A percentile compares a stretch with the other conserved stretches of the same genome.
Conservation (phyloP, 495 filamentous ascomycete genomes). For the Penicillium lagena region DNA sequence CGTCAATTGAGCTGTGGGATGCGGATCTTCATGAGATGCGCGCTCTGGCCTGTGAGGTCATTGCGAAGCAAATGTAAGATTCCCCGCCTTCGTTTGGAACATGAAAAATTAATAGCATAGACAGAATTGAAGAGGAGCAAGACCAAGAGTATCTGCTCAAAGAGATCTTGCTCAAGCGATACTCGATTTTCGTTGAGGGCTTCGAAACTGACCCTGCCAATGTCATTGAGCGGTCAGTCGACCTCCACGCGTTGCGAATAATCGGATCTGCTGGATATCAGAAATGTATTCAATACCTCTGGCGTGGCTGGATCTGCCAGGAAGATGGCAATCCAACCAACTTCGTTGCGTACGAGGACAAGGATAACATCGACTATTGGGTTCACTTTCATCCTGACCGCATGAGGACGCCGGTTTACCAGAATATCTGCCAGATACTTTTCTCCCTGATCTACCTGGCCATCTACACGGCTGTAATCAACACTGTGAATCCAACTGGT, state of each 20-base stretch:
- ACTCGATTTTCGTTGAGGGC: slow-evolving; percentile 69
- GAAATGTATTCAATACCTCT: slow-evolving; percentile 85
- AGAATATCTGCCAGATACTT: slow-evolving; percentile 81
- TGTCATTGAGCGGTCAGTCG: slow-evolving; percentile 85
- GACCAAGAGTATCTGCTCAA: slow-evolving; percentile 71
- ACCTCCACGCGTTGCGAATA: slow-evolving; percentile 79
- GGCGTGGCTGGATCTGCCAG: slow-evolving; percentile 94
- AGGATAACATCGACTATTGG: slow-evolving; percentile 66
- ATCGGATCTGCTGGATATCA: slow-evolving; percentile 94
- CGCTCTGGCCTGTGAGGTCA: slow-evolving; percentile 82
- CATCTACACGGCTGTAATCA: slow-evolving; percentile 86
- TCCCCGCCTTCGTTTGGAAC: background rate
- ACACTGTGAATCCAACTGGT: slow-evolving; percentile 73
- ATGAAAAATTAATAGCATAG: slow-evolving; percentile 3
- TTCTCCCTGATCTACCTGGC: slow-evolving; percentile 76
- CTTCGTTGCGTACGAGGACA: slow-evolving; percentile 77
- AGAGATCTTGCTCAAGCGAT: slow-evolving; percentile 82
- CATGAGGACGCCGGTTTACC: slow-evolving; percentile 86
- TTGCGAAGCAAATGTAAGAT: slow-evolving; percentile 77
- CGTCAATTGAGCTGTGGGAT: slow-evolving; percentile 80
- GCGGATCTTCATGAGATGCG: slow-evolving; percentile 73
- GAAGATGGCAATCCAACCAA: slow-evolving; percentile 80
- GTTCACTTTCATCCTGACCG: slow-evolving; percentile 86
- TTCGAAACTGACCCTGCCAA: slow-evolving; percentile 70
- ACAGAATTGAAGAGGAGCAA: slow-evolving; percentile 73